Percentiles rank a stretch among this genome's conserved stretches.
phyloP scores from a whole-genome alignment of 345 rosid species.

The Citrus hindsii region DNA sequence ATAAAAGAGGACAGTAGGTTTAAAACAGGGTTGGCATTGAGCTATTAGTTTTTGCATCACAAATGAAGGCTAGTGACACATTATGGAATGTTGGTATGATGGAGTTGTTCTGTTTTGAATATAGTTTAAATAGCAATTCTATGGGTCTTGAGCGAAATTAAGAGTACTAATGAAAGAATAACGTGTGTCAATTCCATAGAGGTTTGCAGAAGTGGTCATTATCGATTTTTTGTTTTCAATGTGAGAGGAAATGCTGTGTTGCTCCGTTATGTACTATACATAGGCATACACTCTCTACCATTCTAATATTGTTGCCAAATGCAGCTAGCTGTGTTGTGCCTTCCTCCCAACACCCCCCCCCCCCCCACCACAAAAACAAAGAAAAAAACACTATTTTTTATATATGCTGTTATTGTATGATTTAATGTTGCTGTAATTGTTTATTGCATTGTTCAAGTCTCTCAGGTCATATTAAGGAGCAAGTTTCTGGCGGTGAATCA shows the following conservation, averaged over 20 bases:
- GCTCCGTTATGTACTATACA: background rate
- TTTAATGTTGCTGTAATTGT: constrained; percentile 36
- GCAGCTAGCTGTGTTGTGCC: background rate
- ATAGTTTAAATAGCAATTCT: background rate
- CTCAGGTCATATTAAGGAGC: constrained; percentile 65
- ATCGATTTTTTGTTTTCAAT: background rate
- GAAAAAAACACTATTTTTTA: background rate
- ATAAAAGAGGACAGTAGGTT: background rate
- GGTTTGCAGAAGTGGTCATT: background rate
- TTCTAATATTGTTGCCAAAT: background rate
- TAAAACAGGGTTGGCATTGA: background rate
- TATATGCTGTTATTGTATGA: constrained; percentile 6
- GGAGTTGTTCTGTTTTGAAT: background rate
- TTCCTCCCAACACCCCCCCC: background rate
- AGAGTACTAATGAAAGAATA: background rate
- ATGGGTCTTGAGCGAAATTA: background rate
- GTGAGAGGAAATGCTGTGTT: background rate
- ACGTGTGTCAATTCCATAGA: background rate
- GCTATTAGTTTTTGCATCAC: background rate
- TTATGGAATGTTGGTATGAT: background rate
- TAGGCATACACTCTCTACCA: background rate
- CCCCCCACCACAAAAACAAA: no score
- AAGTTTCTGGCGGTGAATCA: constrained; percentile 34
- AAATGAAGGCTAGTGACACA: background rate
- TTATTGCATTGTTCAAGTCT: constrained; percentile 63